Evolutionary conservation across 2,329 filamentous ascomycete genomes (phyloP), one percentile per base, ranked within the genome.

Genomic region (Penicillium sp.): DNA sequence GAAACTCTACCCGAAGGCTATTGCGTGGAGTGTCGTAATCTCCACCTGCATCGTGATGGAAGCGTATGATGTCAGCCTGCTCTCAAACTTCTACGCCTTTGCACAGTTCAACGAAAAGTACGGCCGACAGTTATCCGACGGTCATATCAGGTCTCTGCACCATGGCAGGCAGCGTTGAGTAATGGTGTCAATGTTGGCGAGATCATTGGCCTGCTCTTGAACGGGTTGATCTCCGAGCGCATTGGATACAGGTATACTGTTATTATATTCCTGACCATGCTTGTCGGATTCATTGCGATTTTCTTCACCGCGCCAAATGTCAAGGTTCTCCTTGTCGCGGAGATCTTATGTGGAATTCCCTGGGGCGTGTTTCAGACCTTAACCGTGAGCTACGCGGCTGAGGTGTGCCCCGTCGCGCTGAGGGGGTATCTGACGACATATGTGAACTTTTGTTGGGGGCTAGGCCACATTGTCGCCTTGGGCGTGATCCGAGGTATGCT

Each of bases 211-310:
- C 61, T 70, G 11, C 65, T 68, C 35, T 21, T 68, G 5, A 66
- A 64, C n/a, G 66, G 66, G 5, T 61, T 67, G 15, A 54, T 69
- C n/a, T 64, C 66, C 21, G 67, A 70, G 29, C 62, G 65, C 26
- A 62, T 66, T 52, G 67, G 67, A 23, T 69, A 67, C 48, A 64
- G 61, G 15, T 51, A 54, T 47, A 69, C 67, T 3, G 44, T 67
- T n/a, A 64, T 68, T 51, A 23, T n/a, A 26, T 51, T 41, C 69
- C 83, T 84, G 60, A 85, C 78, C 0, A 82, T 84, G 62, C 85
- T 84, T 62, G 85, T 79, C 11, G 19, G 46, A 3, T 48, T 48
- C 9, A 26, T 48, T 26, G 21, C 23, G 7, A 23, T 48, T 6
- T 26, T 26, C 19, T 48, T 48, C 11, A 23, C 23, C 8, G 46